These are phyloP conservation scores for Blastobotrys capitulatus DNA, from an alignment of 1,139 yeast species.

Conservation along the genomic window DNA sequence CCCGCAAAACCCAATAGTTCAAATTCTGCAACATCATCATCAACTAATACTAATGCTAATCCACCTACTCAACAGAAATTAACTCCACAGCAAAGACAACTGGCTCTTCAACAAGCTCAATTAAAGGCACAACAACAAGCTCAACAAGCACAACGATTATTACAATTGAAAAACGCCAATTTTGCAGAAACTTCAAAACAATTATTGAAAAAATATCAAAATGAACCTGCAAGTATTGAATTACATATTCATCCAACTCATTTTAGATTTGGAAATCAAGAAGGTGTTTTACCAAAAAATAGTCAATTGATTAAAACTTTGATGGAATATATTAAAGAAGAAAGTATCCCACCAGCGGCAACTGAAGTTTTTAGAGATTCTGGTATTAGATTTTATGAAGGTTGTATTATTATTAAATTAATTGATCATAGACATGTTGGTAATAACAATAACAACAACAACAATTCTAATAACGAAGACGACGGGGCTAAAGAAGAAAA, in stretches of 20 bases:
- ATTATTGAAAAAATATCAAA: constrained; percentile 70
- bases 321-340: constrained; percentile 69
- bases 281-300: constrained; percentile 73
- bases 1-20: no score
- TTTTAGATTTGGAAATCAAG: constrained; percentile 72
- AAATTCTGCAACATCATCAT: no score
- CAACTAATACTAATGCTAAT: no score
- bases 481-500: not conserved
- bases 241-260: constrained; percentile 89
- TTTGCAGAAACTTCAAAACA: constrained; percentile 65
- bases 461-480: constrained; percentile 3
- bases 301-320: constrained; percentile 73
- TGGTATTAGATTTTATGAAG: constrained; percentile 77
- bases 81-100: not conserved
- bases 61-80: not conserved
- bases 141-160: constrained; percentile 2
- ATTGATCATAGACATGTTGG: constrained; percentile 57
- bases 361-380: constrained; percentile 86
- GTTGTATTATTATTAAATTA: constrained; percentile 78
- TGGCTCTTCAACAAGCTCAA: constrained; percentile 1
- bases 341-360: constrained; percentile 83
- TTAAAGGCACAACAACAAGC: constrained; percentile 3
- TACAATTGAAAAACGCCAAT: constrained; percentile 5
- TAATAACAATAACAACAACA: not conserved
- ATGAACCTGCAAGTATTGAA: constrained; percentile 75